Percentiles rank a stretch among this genome's conserved stretches.
Evolutionary conservation across 2,329 filamentous ascomycete genomes (phyloP).

Genomic region (Scortechinia acanthostroma): DNA sequence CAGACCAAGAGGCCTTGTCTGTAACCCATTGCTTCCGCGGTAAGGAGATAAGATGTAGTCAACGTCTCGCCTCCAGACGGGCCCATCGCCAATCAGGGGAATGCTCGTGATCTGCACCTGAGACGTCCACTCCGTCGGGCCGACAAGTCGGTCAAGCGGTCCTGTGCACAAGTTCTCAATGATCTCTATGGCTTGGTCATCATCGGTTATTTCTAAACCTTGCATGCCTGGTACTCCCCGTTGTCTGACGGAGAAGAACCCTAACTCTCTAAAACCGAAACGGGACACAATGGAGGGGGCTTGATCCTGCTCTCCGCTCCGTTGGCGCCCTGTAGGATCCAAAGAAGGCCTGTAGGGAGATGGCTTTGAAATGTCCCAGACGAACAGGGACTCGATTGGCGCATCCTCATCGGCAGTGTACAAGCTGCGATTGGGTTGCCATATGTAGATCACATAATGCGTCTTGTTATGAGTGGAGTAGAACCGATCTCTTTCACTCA

Average conservation of each 20-base stretch:
- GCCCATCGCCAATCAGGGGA: constrained; percentile 22
- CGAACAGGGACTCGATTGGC: constrained; percentile 30
- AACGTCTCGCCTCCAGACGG: constrained; percentile 16
- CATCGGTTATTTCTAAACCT: constrained; percentile 22
- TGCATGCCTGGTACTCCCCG: constrained; percentile 24
- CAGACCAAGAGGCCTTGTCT: constrained; percentile 19
- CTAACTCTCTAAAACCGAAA: constrained; percentile 27
- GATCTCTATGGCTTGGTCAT: constrained; percentile 21
- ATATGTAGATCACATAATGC: constrained; percentile 32
- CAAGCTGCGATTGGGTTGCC: constrained; percentile 33
- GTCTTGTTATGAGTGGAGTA: constrained; percentile 28
- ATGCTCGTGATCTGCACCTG: constrained; percentile 22
- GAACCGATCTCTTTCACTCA: constrained; percentile 30
- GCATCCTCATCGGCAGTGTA: constrained; percentile 33
- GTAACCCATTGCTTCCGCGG: constrained; percentile 26
- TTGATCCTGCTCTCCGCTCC: constrained; percentile 5
- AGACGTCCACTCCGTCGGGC: constrained; percentile 16
- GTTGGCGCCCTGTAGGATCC: constrained; percentile 20
- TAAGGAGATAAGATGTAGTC: constrained; percentile 23
- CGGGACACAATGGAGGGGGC: constrained; percentile 22
- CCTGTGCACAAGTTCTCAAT: constrained; percentile 21
- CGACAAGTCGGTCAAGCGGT: constrained; percentile 13
- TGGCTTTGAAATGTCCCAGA: constrained; percentile 29
- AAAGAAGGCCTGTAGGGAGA: constrained; percentile 27
- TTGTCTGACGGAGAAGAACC: constrained; percentile 25